Evolutionary conservation across 2,329 filamentous ascomycete genomes (phyloP), one percentile per base, ranked within the genome.

Genomic region (Claviceps paspali): DNA sequence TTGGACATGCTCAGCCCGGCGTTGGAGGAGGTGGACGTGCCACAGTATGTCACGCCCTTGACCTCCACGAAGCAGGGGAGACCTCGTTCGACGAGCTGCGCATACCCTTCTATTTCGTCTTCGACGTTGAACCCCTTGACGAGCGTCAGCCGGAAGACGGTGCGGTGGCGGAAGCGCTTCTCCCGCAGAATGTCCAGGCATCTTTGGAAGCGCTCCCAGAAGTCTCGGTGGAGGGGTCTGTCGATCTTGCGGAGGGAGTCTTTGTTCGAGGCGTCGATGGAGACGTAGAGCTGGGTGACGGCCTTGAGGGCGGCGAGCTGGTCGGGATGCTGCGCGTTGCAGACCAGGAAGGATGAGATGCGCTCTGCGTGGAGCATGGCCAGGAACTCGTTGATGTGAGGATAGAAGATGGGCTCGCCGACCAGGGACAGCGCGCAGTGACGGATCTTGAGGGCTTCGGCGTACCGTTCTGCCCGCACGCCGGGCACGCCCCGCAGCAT

Each of bases 101-200:
- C 88, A 52, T 98, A 96, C 4, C 88, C 88, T 45, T 79, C 73
- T 5, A 79, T 85, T 58, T 95, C 91, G 48, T 94, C 87, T 18
- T 94, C 88, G 45, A 96, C 76, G 55, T 98, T 96, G 71, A 98
- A 96, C 3, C 87, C 88, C 63, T 96, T 96, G 53, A 96, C 91
- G 2, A 98, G 76, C 0, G 88, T 96, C 3, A 96, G 70, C 2
- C 91, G 78, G 67, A 93, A 96, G 4, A 96, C 91, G 5, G 91
- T 96, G 38, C 88, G 79, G 55, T 95, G 88, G 38, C 78, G 70
- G 63, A 83, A 80, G 29, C 88, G 75, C 59, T 83, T 82, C 55
- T 82, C 80, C 12, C 82, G 75, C 17, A 96, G 64, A 43, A 98
- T 94, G 41, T 92, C 85, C 24, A 96, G 71, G 52, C 91, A 96